Percentiles rank a stretch among this genome's conserved stretches.
Conservation (phyloP, 192 early-diverging fungal species). For the Coemansia sp. region DNA sequence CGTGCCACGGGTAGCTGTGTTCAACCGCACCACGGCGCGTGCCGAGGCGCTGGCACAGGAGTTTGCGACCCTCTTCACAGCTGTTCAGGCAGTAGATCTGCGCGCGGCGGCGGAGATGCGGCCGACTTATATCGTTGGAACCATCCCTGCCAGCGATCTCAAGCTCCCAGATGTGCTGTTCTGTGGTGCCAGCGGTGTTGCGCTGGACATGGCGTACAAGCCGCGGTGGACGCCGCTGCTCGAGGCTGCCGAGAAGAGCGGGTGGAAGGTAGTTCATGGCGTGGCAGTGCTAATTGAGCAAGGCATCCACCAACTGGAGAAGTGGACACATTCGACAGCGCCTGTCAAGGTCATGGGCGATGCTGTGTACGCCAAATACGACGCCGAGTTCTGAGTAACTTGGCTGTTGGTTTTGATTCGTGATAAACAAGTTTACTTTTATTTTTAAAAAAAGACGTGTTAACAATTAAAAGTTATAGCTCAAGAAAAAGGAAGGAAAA, state of each 20-base stretch:
- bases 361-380: slow-evolving; percentile 44
- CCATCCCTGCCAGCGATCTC: slow-evolving; percentile 81
- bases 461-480: no score
- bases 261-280: slow-evolving; percentile 76
- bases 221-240: slow-evolving; percentile 83
- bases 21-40: slow-evolving; percentile 82
- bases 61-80: slow-evolving; percentile 59
- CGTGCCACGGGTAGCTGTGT: slow-evolving; percentile 68
- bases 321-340: slow-evolving; percentile 66
- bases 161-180: slow-evolving; percentile 58
- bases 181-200: slow-evolving; percentile 61
- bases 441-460: no score
- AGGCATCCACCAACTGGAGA: slow-evolving; percentile 85
- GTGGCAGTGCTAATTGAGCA: slow-evolving; percentile 89
- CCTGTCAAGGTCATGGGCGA: slow-evolving; percentile 37
- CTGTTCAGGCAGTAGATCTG: slow-evolving; percentile 54
- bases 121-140: slow-evolving; percentile 72
- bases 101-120: slow-evolving; percentile 18
- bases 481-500: background rate
- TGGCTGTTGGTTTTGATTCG: background rate
- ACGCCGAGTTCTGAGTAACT: slow-evolving; percentile 24
- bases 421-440: background rate
- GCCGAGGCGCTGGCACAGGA: slow-evolving; percentile 65
- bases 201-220: slow-evolving; percentile 94
- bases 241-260: slow-evolving; percentile 57